A percentile compares a stretch with the other conserved stretches of the same genome.
Evolutionary conservation across 2,329 filamentous ascomycete species (phyloP).

Genomic region (Ophiostoma montium): DNA sequence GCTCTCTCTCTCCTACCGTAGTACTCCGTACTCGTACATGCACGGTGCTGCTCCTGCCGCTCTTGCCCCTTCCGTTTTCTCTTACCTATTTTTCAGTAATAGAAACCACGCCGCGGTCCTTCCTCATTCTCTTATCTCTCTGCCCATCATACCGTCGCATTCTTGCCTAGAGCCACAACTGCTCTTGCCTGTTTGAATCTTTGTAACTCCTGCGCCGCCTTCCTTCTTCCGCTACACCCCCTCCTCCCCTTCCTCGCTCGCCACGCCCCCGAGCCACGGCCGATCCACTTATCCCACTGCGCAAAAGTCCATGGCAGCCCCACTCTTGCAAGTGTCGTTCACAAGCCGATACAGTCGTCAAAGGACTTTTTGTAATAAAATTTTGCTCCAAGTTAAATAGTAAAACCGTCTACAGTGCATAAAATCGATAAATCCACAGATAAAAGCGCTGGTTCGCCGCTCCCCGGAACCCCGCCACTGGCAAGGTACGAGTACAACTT

Average conservation of each 20-base stretch:
- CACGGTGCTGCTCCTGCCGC: too few species aligned
- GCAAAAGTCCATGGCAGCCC: background rate
- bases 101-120: constrained; percentile 2
- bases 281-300: too few species aligned
- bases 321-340: constrained; percentile 1
- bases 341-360: constrained; percentile 8
- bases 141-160: background rate
- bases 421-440: constrained; percentile 1
- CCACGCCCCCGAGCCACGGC: constrained; percentile 5
- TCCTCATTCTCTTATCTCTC: background rate
- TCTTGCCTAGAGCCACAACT: background rate
- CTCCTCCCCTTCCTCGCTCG: background rate
- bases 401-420: constrained; percentile 1
- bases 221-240: background rate
- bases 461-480: constrained; percentile 10
- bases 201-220: background rate
- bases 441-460: constrained; percentile 9
- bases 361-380: background rate
- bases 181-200: too few species aligned
- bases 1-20: background rate
- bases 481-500: background rate
- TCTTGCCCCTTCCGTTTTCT: background rate
- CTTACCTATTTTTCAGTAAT: constrained; percentile 9
- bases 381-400: background rate
- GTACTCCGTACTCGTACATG: too few species aligned